phyloP scores from a whole-genome alignment of 2,329 filamentous ascomycete genomes.

The Calonectria multiphialidica region DNA sequence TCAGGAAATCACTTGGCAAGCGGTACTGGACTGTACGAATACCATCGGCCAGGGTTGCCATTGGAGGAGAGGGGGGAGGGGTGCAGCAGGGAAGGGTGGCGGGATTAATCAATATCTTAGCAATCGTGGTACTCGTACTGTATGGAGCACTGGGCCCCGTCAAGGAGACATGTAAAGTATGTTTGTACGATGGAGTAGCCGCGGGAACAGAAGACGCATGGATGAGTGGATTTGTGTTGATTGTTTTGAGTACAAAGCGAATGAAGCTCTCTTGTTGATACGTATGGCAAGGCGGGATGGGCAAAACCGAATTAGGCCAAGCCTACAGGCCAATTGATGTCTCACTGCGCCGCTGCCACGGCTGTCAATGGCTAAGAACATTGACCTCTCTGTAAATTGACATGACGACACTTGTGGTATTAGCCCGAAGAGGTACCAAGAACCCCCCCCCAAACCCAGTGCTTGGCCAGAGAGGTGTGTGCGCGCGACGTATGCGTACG shows the following conservation, averaged over 20 bases:
- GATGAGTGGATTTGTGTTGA: slow-evolving; percentile 21
- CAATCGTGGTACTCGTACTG: slow-evolving; percentile 14
- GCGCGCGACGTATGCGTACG: background rate
- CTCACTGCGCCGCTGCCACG: background rate
- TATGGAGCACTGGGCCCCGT: slow-evolving; percentile 16
- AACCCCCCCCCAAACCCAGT: background rate
- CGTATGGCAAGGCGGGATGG: background rate
- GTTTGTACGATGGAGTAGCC: slow-evolving; percentile 24
- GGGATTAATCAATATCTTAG: slow-evolving; percentile 23
- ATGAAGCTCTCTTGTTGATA: slow-evolving; percentile 1
- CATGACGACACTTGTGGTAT: background rate
- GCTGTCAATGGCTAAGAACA: background rate
- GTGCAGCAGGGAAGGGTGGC: slow-evolving; percentile 20
- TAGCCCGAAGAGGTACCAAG: background rate
- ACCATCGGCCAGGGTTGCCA: slow-evolving; percentile 8
- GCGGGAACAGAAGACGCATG: slow-evolving; percentile 16
- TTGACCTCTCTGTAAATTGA: background rate
- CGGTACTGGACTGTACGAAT: slow-evolving; percentile 10
- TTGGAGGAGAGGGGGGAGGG: slow-evolving; percentile 7
- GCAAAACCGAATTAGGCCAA: background rate
- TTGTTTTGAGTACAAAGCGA: background rate
- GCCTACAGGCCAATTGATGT: background rate
- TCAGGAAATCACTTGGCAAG: slow-evolving; percentile 17
- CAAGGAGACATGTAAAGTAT: slow-evolving; percentile 9
- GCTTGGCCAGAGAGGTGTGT: background rate